These are phyloP conservation scores for Symbiodinium natans DNA, from an alignment of 73 alveolate genomes.

Conservation along the genomic window DNA sequence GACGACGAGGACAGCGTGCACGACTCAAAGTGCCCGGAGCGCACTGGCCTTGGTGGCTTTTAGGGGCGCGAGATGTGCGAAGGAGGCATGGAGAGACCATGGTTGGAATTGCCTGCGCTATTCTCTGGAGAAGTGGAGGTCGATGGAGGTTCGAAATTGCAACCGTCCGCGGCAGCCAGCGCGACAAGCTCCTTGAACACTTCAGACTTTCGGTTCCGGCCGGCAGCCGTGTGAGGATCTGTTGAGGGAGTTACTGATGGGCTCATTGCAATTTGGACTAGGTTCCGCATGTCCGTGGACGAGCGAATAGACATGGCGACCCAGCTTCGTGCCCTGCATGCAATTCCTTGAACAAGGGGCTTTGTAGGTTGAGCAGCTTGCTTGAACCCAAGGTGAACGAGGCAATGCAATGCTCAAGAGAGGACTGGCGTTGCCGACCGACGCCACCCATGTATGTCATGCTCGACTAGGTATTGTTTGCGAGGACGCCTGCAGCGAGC, in stretches of 20 bases:
- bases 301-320: constrained; percentile 50
- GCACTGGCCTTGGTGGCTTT: too few species aligned
- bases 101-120: too few species aligned
- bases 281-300: constrained; percentile 87
- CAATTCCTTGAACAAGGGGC: neutral
- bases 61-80: too few species aligned
- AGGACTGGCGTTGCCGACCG: neutral
- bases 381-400: constrained; percentile 25
- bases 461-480: neutral
- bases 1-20: constrained; percentile 10
- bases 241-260: too few species aligned
- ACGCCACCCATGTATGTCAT: neutral
- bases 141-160: constrained; percentile 39
- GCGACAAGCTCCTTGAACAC: constrained; percentile 19
- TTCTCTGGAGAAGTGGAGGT: neutral
- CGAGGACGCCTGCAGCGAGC: constrained; percentile 86
- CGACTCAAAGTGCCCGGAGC: too few species aligned
- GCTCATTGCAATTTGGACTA: too few species aligned
- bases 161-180: constrained; percentile 11
- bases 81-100: too few species aligned
- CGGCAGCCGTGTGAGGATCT: too few species aligned
- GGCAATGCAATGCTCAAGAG: constrained; percentile 62
- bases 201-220: too few species aligned
- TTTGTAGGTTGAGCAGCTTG: neutral
- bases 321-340: constrained; percentile 19